These are phyloP conservation scores for Epichloe uncinata DNA, from an alignment of 2,329 filamentous ascomycete species.

Conservation along the genomic window DNA sequence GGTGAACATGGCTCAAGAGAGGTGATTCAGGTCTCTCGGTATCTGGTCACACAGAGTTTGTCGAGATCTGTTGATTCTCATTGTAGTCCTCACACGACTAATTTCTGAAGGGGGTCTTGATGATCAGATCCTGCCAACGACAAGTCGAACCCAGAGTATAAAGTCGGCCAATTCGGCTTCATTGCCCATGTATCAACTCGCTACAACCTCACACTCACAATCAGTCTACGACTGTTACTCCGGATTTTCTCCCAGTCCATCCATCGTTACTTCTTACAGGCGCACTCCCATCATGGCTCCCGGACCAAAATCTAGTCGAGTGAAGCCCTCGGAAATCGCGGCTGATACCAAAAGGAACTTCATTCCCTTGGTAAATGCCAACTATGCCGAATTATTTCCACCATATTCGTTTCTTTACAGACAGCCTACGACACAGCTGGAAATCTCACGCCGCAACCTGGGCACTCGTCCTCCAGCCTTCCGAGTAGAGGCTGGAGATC, in stretches of 20 bases:
- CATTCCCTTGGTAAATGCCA: conserved; percentile 49
- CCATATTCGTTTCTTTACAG: conserved; percentile 46
- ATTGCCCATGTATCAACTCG: conserved; percentile 8
- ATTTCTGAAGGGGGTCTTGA: conserved; percentile 4
- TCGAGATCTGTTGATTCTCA: conserved; percentile 14
- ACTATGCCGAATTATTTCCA: conserved; percentile 40
- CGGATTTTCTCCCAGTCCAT: background rate
- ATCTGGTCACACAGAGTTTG: conserved; percentile 21
- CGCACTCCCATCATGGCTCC: conserved; percentile 18
- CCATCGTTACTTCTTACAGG: background rate
- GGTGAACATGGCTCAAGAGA: conserved; percentile 21
- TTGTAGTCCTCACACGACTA: background rate
- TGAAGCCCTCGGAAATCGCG: conserved; percentile 47
- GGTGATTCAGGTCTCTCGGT: conserved; percentile 22
- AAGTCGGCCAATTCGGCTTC: conserved; percentile 3
- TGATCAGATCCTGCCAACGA: background rate
- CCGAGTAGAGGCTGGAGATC: conserved; percentile 41
- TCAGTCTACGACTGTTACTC: background rate
- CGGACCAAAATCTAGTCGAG: conserved; percentile 17
- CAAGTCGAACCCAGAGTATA: conserved; percentile 1
- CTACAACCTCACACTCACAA: background rate
- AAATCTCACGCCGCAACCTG: conserved; percentile 21
- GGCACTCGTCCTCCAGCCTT: conserved; percentile 31
- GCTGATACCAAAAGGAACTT: conserved; percentile 59
- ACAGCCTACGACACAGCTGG: conserved; percentile 34